Evolutionary conservation across 148 eudicot genomes (phyloP), one percentile per base, ranked within the genome.

Genomic region (Suaeda aralocaspica): DNA sequence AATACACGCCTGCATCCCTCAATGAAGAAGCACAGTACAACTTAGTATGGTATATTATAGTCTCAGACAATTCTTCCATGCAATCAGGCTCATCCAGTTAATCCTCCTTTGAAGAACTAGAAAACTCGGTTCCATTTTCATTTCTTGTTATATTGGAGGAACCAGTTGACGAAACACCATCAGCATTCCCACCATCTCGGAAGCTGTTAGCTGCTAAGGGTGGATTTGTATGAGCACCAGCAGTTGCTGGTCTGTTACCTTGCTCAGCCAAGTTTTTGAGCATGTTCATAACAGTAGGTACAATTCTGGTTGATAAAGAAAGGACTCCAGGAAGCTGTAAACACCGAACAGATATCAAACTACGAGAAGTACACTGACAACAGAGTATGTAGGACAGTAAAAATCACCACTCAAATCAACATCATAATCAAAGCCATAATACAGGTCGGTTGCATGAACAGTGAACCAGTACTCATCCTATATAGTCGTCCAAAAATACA

Each of bases 251-350:
- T 69, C 59, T 73, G 48, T 79, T 83, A 51, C 96, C 98, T 24
- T 83, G 87, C 69, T 91, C 98, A 0, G 98, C 98, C 73, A 94
- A 80, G 77, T 78, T 87, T 65, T 80, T 85, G 21, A 94, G 92
- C 74, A 94, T 85, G 78, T 86, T 89, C 89, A 85, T 90, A 67
- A 88, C 77, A 14, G 96, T 88, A 19, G 98, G 98, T 64, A 93
- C 82, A 64, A 93, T 81, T 84, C 84, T 90, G 68, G 96, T 83
- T 41, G 98, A 93, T 53, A 93, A 42, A 44, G 98, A 87, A 26
- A 93, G 81, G 61, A 90, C 68, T 71, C 96, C 96, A 42, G 98
- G 95, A 69, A 93, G 88, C 98, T 93, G 92, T 31, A 82, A 56
- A 22, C 33, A 77, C 24, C n/a, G 73, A 64, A 29, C 56, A 66